Conservation (phyloP, 306 rosid genomes). For the Quercus ilex region DNA sequence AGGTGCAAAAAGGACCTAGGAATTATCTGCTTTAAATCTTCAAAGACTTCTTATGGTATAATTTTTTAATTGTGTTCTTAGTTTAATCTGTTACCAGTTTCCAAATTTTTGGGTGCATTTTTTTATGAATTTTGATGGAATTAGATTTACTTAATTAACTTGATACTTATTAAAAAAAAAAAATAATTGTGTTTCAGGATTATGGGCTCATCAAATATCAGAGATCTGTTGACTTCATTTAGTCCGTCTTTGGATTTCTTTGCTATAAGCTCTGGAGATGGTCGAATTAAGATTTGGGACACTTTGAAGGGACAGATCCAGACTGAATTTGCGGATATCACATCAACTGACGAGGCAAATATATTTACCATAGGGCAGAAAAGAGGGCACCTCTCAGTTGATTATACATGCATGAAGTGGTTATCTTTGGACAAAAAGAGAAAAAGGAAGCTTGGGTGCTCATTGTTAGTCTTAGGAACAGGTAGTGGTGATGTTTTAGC, state of each 20-base stretch:
- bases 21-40: not conserved
- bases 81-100: too few relatives aligned
- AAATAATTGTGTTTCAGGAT: slow-evolving; percentile 7
- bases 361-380: slow-evolving; percentile 31
- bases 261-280: slow-evolving; percentile 84
- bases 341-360: slow-evolving; percentile 48
- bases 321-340: slow-evolving; percentile 78
- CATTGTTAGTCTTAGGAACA: slow-evolving; percentile 80
- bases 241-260: slow-evolving; percentile 73
- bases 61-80: not conserved
- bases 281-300: slow-evolving; percentile 96
- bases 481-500: slow-evolving; percentile 91
- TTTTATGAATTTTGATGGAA: too few relatives aligned
- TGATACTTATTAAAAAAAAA: too few relatives aligned
- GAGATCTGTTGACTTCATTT: slow-evolving; percentile 72
- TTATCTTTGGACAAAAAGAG: slow-evolving; percentile 63
- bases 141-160: too few relatives aligned
- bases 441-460: slow-evolving; percentile 71
- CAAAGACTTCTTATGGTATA: not conserved
- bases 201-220: slow-evolving; percentile 52
- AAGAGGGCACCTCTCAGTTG: slow-evolving; percentile 90
- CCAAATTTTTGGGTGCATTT: too few relatives aligned
- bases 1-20: not conserved
- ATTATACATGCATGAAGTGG: slow-evolving; percentile 96
- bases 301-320: slow-evolving; percentile 77